Evolutionary conservation across 176 grass and related monocot species (phyloP), one percentile per base, ranked within the genome.

Genomic region (Eragrostis curvula): DNA sequence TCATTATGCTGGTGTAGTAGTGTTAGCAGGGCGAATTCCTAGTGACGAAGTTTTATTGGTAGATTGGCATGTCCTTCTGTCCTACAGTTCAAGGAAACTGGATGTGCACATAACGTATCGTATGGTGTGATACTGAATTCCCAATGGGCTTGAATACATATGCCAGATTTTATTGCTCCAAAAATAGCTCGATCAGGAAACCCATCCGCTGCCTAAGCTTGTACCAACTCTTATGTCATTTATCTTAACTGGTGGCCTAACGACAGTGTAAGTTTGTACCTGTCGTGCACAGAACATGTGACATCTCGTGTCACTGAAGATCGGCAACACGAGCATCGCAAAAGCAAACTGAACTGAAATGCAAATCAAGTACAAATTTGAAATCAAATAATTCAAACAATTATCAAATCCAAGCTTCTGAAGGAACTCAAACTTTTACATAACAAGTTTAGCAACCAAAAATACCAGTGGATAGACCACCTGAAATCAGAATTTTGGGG

Each of bases 191-290:
- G 21, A 11, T 57, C 23, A 21, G n/a, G 21, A 23, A n/a, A 57
- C 23, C 55, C 55, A 18, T 21, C 20, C 8, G 2, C 7, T 23
- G 0, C 21, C 8, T 10, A 17, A 2, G 2, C 2, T 3, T 2
- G 9, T 60, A 23, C 21, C 9, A 36, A 36, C 32, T 56, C 28
- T 36, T 2, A n/a, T 46, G 41, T 30, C 40, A 29, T 30, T 68
- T 17, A 39, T 16, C 41, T 28, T 21, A 60, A 50, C 74, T 17
- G 66, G 36, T 85, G 84, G 30, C 28, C 16, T 66, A 73, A 53
- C 83, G 59, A 39, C 27, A 32, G 47, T 59, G 18, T 16, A 65
- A 57, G 8, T 2, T 24, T 49, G 2, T 18, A 81, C 27, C 41
- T 61, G n/a, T 24, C 43, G 43, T 45, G 43, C 6, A n/a, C 43